A percentile compares a stretch with the other conserved stretches of the same genome.
phyloP scores from a whole-genome alignment of 148 eudicot genomes.

The Polygonum maritimum region DNA sequence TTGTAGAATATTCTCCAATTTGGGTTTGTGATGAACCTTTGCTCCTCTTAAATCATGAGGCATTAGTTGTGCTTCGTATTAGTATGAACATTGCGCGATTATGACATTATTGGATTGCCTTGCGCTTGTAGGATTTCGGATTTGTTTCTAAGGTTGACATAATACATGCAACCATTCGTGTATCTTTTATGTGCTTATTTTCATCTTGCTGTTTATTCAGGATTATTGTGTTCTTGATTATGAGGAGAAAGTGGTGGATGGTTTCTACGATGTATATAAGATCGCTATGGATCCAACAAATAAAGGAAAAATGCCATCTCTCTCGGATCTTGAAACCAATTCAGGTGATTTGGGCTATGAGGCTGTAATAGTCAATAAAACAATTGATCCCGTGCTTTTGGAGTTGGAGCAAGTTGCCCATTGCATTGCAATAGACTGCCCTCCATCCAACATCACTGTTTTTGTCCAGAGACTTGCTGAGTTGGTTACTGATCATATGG shows the following conservation, averaged over 20 bases:
- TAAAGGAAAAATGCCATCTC: slow-evolving; percentile 83
- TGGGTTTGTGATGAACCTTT: neutral
- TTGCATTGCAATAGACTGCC: slow-evolving; percentile 70
- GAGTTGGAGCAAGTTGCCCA: slow-evolving; percentile 92
- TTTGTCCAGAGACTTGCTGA: slow-evolving; percentile 84
- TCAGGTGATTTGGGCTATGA: slow-evolving; percentile 74
- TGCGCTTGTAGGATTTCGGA: neutral
- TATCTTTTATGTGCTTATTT: slow-evolving; percentile 15
- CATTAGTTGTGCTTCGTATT: neutral
- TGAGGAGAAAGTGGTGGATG: slow-evolving; percentile 86
- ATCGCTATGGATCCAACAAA: slow-evolving; percentile 51
- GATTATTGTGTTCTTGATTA: slow-evolving; percentile 85
- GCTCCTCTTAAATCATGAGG: neutral
- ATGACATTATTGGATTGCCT: neutral
- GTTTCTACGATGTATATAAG: slow-evolving; percentile 84
- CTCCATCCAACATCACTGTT: slow-evolving; percentile 42
- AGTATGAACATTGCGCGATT: neutral
- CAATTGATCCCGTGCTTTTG: slow-evolving; percentile 72
- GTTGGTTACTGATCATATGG: slow-evolving; percentile 88
- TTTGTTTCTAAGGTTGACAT: neutral
- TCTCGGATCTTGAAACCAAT: slow-evolving; percentile 68
- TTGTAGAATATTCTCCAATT: neutral
- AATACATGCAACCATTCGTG: neutral
- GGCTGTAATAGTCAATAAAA: slow-evolving; percentile 74
- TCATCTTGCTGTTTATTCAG: slow-evolving; percentile 30